A percentile compares a stretch with the other conserved stretches of the same genome.
phyloP scores from a whole-genome alignment of 164 flowering plant species.

The Annona cherimola region DNA sequence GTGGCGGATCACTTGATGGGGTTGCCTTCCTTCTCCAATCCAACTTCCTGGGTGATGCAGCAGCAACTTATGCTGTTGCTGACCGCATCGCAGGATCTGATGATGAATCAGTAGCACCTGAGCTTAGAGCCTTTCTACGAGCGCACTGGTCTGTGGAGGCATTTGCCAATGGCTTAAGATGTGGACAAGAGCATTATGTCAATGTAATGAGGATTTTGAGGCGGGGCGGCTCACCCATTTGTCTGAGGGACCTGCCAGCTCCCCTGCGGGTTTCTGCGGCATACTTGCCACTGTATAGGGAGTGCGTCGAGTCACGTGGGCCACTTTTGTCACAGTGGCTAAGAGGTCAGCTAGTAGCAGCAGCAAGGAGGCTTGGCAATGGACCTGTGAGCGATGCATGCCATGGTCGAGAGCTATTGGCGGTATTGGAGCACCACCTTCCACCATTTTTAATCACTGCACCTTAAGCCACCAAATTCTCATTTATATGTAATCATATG shows the following conservation, averaged over 20 bases:
- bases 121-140: slow-evolving; percentile 54
- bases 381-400: slow-evolving; percentile 34
- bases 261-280: slow-evolving; percentile 67
- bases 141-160: slow-evolving; percentile 92
- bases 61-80: slow-evolving; percentile 83
- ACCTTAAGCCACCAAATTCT: slow-evolving; percentile 6
- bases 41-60: slow-evolving; percentile 71
- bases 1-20: slow-evolving; percentile 85
- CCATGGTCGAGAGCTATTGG: slow-evolving; percentile 55
- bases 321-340: slow-evolving; percentile 58
- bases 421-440: slow-evolving; percentile 73
- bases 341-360: slow-evolving; percentile 84
- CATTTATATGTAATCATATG: not conserved
- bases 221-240: slow-evolving; percentile 61
- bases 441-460: slow-evolving; percentile 62
- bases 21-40: slow-evolving; percentile 77
- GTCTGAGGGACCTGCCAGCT: slow-evolving; percentile 63
- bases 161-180: slow-evolving; percentile 47
- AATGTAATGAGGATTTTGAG: slow-evolving; percentile 54
- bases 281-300: slow-evolving; percentile 77
- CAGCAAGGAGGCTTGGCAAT: slow-evolving; percentile 58
- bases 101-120: slow-evolving; percentile 75
- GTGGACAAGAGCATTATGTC: slow-evolving; percentile 56
- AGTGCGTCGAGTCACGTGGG: slow-evolving; percentile 55
- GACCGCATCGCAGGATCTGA: slow-evolving; percentile 75